Base-by-base conservation (phyloP, 192 early-diverging fungal genomes). In the Phlyctochytrium arcticum region DNA sequence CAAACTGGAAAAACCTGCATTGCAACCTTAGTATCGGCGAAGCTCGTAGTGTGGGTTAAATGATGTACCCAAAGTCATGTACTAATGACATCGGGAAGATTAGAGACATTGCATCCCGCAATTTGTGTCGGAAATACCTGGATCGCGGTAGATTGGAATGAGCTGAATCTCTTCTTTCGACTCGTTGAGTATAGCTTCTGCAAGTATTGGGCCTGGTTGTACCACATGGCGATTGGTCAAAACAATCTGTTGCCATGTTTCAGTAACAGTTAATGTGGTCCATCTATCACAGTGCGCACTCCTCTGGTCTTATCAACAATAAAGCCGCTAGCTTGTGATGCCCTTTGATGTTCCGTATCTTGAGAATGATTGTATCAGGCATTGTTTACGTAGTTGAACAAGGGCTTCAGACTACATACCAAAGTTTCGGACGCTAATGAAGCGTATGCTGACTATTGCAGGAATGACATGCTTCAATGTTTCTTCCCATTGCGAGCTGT, bases 241-340 rank as follows among this genome's bases (percentile, higher is more conserved):
- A 23, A 79, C 76, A 33, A 78, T 70, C 71, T 70, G n/a, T n/a
- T n/a, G 60, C 17, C n/a, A 9, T 1, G 32, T 27, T 10, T 17
- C n/a, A 12, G 24, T 27, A 68, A 19, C 23, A n/a, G 12, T 6
- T 9, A 57, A 57, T 9, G 7, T 8, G 30, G 29, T 26, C 8
- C 17, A 9, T n/a, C 19, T 34, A 42, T 24, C 15, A n/a, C n/a
- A 32, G 29, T 17, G 33, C 81, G 82, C 32, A 86, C 75, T 24
- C 88, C 89, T 21, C 77, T 71, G 64, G 77, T 72, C 33, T 84
- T 82, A 75, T 91, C 90, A 15, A 91, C 88, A 60, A 91, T 83
- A 66, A 91, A 91, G 10, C 90, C 90, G 26, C 85, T 82, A 26
- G 90, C 90, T 67, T 91, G 85, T 48, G 85, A 88, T 3, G 83